Evolutionary conservation across 371 early-diverging fungal genomes (phyloP).

Genomic region (Rhizopus microsporus): DNA sequence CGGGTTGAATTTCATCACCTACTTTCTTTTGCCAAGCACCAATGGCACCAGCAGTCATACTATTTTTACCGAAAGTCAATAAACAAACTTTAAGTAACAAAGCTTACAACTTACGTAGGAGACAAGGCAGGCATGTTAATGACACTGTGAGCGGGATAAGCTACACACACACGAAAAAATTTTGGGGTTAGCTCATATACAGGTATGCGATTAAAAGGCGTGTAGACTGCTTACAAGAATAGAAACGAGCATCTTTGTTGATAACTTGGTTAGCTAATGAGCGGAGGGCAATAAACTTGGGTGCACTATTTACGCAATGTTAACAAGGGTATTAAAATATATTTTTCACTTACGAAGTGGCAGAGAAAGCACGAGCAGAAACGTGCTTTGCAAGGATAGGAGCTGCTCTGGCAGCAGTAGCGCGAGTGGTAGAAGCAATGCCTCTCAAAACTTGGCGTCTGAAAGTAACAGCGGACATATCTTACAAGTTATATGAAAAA

Average conservation of each 20-base stretch:
- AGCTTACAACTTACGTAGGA: conserved; percentile 73
- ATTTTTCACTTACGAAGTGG: conserved; percentile 33
- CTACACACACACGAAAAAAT: conserved; percentile 29
- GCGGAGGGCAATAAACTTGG: conserved; percentile 52
- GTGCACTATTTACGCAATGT: conserved; percentile 25
- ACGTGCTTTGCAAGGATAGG: conserved; percentile 39
- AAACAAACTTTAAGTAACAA: not conserved
- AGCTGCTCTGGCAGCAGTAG: conserved; percentile 35
- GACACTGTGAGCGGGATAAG: conserved; percentile 86
- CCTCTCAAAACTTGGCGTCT: conserved; percentile 53
- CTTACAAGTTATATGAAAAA: conserved; percentile 9
- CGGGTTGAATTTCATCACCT: conserved; percentile 92
- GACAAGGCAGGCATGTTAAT: conserved; percentile 98
- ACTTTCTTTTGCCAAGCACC: conserved; percentile 94
- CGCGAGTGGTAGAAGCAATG: conserved; percentile 41
- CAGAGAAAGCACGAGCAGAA: conserved; percentile 39
- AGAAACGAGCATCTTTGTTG: conserved; percentile 44
- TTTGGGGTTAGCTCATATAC: not conserved
- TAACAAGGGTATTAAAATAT: conserved; percentile 1
- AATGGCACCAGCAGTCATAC: conserved; percentile 96
- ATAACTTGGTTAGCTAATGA: conserved; percentile 36
- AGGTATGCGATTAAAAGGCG: not conserved
- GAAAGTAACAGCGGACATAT: conserved; percentile 38
- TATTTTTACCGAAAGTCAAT: conserved; percentile 4
- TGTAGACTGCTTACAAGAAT: conserved; percentile 52